Base-by-base conservation (phyloP, 345 rosid species). In the Eucalyptus erythrocorys region DNA sequence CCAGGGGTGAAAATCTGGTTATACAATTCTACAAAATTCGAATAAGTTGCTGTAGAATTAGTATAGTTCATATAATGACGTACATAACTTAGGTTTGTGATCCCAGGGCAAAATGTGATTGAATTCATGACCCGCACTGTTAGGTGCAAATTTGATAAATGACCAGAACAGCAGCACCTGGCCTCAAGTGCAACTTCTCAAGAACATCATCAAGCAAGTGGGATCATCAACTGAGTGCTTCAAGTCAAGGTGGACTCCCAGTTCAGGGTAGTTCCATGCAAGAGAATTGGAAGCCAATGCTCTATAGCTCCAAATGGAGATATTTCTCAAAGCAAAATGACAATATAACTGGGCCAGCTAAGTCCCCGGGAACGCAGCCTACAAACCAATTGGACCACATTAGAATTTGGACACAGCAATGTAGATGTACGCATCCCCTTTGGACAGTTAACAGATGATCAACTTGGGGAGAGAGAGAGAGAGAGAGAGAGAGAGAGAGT, bases 351-450 rank as follows among this genome's bases (percentile, higher is more conserved):
- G 99, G 98, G 50, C 99, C 99, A 17, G 95, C 96, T 90, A 95
- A 90, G 91, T 96, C 99, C 49, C 99, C 98, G 84, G 91, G 86
- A 90, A 94, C 92, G 86, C 98, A 98, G 50, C 98, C 99, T 95
- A 93, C 66, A 59, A 13, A 27, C 66, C 66, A 27, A 27, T 59
- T 55, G 43, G 26, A 50, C 45, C 53, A 40, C 42, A n/a, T 17
- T 17, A 79, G 85, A 47, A 40, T 57, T 47, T 32, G 47, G 48
- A 86, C 2, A 51, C 13, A 26, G 48, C 57, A 51, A 55, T 12
- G 61, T 21, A 66, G 79, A 66, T 4, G 13, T 8, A 14, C 17
- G 40, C 59, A 66, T n/a, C 79, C 76, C 40, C n/a, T 66, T 66
- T 32, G 40, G 76, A 64, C 10, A 64, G 37, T 37, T 3, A 51